Evolutionary conservation across 768 basidiomycete genomes (phyloP).

Genomic region (Auricularia auricula-judae): DNA sequence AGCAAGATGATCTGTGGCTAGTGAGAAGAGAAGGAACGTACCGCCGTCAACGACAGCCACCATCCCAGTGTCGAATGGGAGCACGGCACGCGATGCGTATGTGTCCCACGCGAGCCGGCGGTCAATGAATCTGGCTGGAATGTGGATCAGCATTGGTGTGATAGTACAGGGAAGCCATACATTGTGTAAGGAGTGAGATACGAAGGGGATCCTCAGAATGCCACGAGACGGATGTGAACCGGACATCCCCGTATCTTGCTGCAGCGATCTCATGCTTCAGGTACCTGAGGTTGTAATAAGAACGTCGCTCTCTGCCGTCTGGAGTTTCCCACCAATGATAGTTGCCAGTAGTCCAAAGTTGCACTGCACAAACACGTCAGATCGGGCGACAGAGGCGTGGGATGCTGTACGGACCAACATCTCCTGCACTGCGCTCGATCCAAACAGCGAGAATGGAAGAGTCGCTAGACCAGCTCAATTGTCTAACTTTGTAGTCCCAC

Average conservation of each 20-base stretch:
- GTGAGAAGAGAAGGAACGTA: slow-evolving; percentile 26
- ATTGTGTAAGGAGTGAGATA: slow-evolving; percentile 53
- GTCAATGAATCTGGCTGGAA: slow-evolving; percentile 37
- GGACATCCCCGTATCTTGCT: slow-evolving; percentile 24
- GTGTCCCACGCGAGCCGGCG: slow-evolving; percentile 74
- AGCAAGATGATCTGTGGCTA: background rate
- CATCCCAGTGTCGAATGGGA: slow-evolving; percentile 68
- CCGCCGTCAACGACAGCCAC: slow-evolving; percentile 87
- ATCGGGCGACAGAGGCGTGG: background rate
- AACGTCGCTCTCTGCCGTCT: background rate
- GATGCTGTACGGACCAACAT: slow-evolving; percentile 47
- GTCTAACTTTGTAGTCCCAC: slow-evolving; percentile 65
- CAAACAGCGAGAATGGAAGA: slow-evolving; percentile 79
- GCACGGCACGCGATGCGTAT: slow-evolving; percentile 40
- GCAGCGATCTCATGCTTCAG: slow-evolving; percentile 80
- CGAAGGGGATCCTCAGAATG: slow-evolving; percentile 70
- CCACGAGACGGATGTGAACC: slow-evolving; percentile 73
- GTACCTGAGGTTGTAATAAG: slow-evolving; percentile 43
- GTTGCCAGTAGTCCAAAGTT: slow-evolving; percentile 90
- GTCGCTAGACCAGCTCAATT: slow-evolving; percentile 80
- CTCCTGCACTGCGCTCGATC: slow-evolving; percentile 57
- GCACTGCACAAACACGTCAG: slow-evolving; percentile 35
- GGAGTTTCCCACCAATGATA: slow-evolving; percentile 66
- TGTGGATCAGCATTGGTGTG: background rate
- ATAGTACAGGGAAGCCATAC: slow-evolving; percentile 29